Conservation (phyloP, 2,329 filamentous ascomycete species). For the Cyphellophora europaea region DNA sequence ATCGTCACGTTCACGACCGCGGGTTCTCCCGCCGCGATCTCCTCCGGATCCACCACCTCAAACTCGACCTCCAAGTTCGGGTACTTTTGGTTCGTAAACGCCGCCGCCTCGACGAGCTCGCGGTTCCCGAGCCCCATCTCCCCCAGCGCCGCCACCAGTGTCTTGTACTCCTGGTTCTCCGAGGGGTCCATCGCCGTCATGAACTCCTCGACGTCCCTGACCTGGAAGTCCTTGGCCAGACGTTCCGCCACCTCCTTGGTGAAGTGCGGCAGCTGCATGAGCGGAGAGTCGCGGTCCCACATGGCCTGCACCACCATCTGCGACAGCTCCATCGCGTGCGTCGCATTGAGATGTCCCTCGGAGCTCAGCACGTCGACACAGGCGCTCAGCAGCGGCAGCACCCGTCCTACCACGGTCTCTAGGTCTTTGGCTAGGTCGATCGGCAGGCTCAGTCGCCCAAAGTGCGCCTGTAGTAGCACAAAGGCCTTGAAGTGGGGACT, state of each 20-base stretch:
- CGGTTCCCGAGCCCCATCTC: constrained; percentile 68
- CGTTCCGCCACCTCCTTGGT: constrained; percentile 59
- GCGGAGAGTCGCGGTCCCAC: constrained; percentile 95
- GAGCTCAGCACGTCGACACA: constrained; percentile 92
- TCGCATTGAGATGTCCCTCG: constrained; percentile 91
- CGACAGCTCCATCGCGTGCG: constrained; percentile 98
- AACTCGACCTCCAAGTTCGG: constrained; percentile 91
- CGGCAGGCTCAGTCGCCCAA: constrained; percentile 91
- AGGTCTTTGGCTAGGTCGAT: constrained; percentile 95
- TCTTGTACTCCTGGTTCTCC: constrained; percentile 73
- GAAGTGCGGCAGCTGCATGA: constrained; percentile 98
- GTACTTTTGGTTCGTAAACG: constrained; percentile 93
- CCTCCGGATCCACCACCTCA: constrained; percentile 70
- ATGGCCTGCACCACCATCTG: constrained; percentile 99
- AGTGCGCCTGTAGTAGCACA: constrained; percentile 93
- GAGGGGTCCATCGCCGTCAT: constrained; percentile 98
- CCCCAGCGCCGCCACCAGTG: constrained; percentile 53
- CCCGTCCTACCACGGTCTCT: constrained; percentile 73
- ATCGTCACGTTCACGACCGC: constrained; percentile 77
- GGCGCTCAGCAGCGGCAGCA: constrained; percentile 79
- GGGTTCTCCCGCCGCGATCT: constrained; percentile 69
- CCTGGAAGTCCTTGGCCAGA: constrained; percentile 35
- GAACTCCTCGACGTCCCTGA: constrained; percentile 94
- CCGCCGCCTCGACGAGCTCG: constrained; percentile 80
- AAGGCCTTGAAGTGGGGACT: constrained; percentile 99